Evolutionary conservation across 306 rosid species (phyloP).

Genomic region (Abrus pulchellus): DNA sequence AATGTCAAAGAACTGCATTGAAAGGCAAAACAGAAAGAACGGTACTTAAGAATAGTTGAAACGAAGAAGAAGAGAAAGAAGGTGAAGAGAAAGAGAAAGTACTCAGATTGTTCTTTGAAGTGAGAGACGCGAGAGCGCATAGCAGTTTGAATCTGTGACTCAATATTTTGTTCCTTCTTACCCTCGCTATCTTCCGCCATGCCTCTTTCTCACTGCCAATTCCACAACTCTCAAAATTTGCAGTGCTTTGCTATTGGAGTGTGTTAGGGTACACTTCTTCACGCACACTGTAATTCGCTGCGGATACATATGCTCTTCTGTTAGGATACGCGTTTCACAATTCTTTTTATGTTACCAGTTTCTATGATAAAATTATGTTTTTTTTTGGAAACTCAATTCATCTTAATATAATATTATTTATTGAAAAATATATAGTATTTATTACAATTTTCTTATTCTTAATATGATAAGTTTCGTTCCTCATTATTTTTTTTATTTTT

Average conservation of each 20-base stretch:
- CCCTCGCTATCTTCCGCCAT: conserved; percentile 63
- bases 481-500: no score
- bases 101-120: conserved; percentile 88
- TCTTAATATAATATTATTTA: no score
- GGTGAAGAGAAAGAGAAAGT: not conserved
- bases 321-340: not conserved
- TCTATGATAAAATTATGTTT: not conserved
- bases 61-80: not conserved
- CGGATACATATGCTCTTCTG: no score
- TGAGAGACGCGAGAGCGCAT: conserved; percentile 73
- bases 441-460: no score
- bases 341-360: not conserved
- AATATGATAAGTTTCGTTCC: no score
- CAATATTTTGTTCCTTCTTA: conserved; percentile 46
- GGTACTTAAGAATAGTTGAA: not conserved
- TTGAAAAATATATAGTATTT: no score
- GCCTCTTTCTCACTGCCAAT: not conserved
- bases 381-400: no score
- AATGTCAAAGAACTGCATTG: conserved; percentile 88
- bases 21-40: conserved; percentile 27
- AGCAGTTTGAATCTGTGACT: conserved; percentile 67
- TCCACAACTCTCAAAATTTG: not conserved
- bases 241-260: not conserved
- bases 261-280: conserved; percentile 6
- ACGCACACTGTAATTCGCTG: not conserved